phyloP scores from a whole-genome alignment of 495 filamentous ascomycete genomes.

The Neurospora discreta region DNA sequence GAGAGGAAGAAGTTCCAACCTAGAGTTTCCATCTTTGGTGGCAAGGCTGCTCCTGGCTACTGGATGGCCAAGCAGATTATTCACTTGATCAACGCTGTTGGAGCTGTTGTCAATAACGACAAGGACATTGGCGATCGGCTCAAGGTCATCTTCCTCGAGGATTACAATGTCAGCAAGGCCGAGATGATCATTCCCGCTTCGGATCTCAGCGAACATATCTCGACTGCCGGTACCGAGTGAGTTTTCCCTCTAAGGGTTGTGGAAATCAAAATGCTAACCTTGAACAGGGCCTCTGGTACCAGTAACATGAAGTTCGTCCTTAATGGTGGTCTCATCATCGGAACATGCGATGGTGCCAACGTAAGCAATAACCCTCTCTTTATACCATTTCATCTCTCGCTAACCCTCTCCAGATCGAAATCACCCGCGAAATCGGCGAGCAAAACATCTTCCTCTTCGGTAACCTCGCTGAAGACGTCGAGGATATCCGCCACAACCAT shows the following conservation, averaged over 20 bases:
- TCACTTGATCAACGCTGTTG: slow-evolving; percentile 88
- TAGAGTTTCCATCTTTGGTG: slow-evolving; percentile 94
- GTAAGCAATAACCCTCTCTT: slow-evolving; percentile 39
- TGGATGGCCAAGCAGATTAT: slow-evolving; percentile 99
- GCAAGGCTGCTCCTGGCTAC: slow-evolving; percentile 94
- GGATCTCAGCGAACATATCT: slow-evolving; percentile 97
- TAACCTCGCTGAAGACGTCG: slow-evolving; percentile 91
- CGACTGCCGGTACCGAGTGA: slow-evolving; percentile 86
- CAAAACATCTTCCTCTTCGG: slow-evolving; percentile 98
- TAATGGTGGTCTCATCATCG: slow-evolving; percentile 93
- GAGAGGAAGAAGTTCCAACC: slow-evolving; percentile 81
- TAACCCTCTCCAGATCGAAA: slow-evolving; percentile 63
- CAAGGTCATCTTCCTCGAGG: slow-evolving; percentile 94
- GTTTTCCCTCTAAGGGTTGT: slow-evolving; percentile 28
- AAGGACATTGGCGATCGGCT: slow-evolving; percentile 83
- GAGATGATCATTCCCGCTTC: slow-evolving; percentile 92
- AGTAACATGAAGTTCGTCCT: slow-evolving; percentile 98
- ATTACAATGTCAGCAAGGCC: slow-evolving; percentile 99
- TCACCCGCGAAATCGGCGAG: slow-evolving; percentile 92
- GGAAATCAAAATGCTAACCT: slow-evolving; percentile 23
- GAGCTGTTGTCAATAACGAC: slow-evolving; percentile 84
- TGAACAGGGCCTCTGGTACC: slow-evolving; percentile 39
- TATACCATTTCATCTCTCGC: neutral
- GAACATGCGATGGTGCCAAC: slow-evolving; percentile 95
- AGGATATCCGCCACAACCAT: slow-evolving; percentile 88